phyloP scores from a whole-genome alignment of 2,329 filamentous ascomycete species.

The Phyllosticta citribraziliensis region DNA sequence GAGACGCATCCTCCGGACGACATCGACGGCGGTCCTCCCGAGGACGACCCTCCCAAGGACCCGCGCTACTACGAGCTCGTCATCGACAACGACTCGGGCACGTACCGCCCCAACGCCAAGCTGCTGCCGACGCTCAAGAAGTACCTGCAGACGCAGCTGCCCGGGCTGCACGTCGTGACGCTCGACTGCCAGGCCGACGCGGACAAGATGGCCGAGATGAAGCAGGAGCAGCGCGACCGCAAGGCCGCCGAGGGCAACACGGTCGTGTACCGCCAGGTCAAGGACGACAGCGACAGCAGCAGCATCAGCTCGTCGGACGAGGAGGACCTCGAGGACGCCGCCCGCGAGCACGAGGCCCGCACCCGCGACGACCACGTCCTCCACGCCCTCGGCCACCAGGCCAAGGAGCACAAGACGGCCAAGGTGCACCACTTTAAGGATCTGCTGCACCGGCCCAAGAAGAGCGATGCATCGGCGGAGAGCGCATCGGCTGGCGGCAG shows the following conservation, averaged over 20 bases:
- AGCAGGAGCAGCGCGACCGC: slow-evolving; percentile 60
- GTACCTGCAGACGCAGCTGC: slow-evolving; percentile 65
- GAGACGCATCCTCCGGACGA: slow-evolving; percentile 44
- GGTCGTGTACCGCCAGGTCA: slow-evolving; percentile 46
- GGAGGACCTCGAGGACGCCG: slow-evolving; percentile 42
- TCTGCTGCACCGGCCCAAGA: slow-evolving; percentile 1
- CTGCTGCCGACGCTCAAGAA: slow-evolving; percentile 60
- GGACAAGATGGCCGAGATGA: slow-evolving; percentile 62
- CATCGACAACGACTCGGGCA: slow-evolving; percentile 93
- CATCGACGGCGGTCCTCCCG: slow-evolving; percentile 36
- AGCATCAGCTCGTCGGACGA: slow-evolving; percentile 49
- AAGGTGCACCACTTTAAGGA: slow-evolving; percentile 11
- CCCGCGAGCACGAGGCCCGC: slow-evolving; percentile 11
- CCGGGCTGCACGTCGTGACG: slow-evolving; percentile 62
- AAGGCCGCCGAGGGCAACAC: slow-evolving; percentile 56
- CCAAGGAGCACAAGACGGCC: neutral
- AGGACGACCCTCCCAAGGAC: slow-evolving; percentile 38
- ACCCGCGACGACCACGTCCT: slow-evolving; percentile 4
- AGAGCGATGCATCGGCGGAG: neutral
- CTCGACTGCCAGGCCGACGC: slow-evolving; percentile 67
- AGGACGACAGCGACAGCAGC: slow-evolving; percentile 36
- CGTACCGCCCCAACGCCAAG: slow-evolving; percentile 76
- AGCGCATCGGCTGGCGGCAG: too few species aligned
- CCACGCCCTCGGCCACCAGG: slow-evolving; percentile 1
- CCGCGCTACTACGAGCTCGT: slow-evolving; percentile 66